Evolutionary conservation across 805 yeast species (phyloP), one percentile per base, ranked within the genome.

Genomic region (Diddensiella caesifluorescens): DNA sequence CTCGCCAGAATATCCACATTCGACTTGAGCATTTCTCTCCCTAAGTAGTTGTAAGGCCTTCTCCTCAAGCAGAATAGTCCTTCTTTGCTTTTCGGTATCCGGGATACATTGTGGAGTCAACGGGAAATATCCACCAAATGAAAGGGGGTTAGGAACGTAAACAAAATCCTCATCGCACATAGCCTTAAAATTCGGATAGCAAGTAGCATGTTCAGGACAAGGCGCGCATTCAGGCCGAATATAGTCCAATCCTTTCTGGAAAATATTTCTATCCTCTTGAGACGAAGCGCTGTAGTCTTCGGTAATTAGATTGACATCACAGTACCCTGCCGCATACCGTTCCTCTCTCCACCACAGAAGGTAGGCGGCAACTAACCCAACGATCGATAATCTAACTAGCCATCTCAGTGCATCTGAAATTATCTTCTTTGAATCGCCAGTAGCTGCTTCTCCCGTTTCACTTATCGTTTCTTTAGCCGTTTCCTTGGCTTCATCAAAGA

Each of bases 191-290:
- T 70, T 58, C 19, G 77, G 75, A 49, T 71, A 77, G 62, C 97
- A 90, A 28, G 75, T 67, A 0, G 89, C 92, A 62, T 89, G 80
- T 3, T 70, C 73, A 1, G 97, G 97, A 57, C 97, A 90, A 20
- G 74, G 74, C 3, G 74, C 63, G 64, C 98, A 90, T 0, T 51
- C 34, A 2, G 95, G 94, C 37, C 71, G 71, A 38, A 71, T 57
- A 0, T 56, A 44, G 37, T 73, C 74, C 43, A 83, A 59, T 43
- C 65, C 62, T 31, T 31, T 9, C 19, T 34, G 52, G 22, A 42
- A 12, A 4, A 16, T 9, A 10, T 26, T 15, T 16, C 4, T 20
- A 42, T 18, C 23, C 6, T 18, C 38, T 19, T 25, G 28, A 13
- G 40, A 19, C 30, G 32, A 38, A 7, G 26, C 35, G 15, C 71